Base-by-base conservation (phyloP, 345 rosid species). In the Eucalyptus tenuipes region DNA sequence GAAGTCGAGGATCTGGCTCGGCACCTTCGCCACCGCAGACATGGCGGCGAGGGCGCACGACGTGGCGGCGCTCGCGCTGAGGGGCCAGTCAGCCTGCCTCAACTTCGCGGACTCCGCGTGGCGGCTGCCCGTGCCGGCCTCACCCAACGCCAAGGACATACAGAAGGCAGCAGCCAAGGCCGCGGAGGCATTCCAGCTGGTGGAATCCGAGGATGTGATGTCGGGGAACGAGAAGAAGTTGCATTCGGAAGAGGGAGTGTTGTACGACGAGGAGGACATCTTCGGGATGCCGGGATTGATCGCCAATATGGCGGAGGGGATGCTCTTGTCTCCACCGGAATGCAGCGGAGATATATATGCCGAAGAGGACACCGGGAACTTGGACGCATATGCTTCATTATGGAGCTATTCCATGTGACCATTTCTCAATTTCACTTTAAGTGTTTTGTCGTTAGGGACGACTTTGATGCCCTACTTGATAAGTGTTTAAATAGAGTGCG, bases 1-100 rank as follows among this genome's bases (percentile, higher is more conserved):
- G 95, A 94, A 94, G 87, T 90, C 99, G 0, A 94, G 99, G 90
- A 96, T 97, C 42, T 96, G 99, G 99, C 91, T 96, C 0, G 99
- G 99, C 25, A 97, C 99, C 25, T 96, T 94, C 49, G 94, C 94
- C 3, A 94, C 95, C 0, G 95, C 92, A 4, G 97, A 97, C 88
- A 97, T 96, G 99, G 99, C 99, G 2, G 99, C 98, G 16, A 92
- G 99, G 49, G 99, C 99, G 2, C 99, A 96, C 49, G 98, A 96
- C 48, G 99, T 97, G 89, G 99, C 99, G 5, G 98, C 94, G 17
- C 88, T 96, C 2, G 94, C 99, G 0, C 87, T 97, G 52, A 93
- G 95, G 91, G 99, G 99, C 1, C 89, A 93, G 20, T 90, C 93
- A 7, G 98, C 97, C 25, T 97, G 96, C 90, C 92, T 97, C 64